Percentiles rank a stretch among this genome's conserved stretches.
These are phyloP conservation scores for Marasmius oreades DNA, from an alignment of 1,284 basidiomycete genomes.

Conservation along the genomic window DNA sequence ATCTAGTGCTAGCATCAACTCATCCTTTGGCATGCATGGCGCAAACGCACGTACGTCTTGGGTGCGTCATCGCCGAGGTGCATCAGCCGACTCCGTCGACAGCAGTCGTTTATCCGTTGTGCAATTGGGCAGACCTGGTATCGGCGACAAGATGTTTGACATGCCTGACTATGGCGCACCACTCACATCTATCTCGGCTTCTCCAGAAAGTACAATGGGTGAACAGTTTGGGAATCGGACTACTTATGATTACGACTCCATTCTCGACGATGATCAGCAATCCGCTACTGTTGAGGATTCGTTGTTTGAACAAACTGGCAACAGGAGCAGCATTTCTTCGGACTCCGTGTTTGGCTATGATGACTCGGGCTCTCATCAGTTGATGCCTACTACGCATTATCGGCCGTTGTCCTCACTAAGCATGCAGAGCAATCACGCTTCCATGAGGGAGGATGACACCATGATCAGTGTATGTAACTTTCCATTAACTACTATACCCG, in stretches of 20 bases:
- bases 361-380: conserved; percentile 28
- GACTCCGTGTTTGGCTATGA: conserved; percentile 68
- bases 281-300: conserved; percentile 49
- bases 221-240: conserved; percentile 23
- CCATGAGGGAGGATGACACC: conserved; percentile 67
- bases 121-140: conserved; percentile 63
- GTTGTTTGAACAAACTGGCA: conserved; percentile 60
- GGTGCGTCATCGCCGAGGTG: conserved; percentile 57
- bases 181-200: conserved; percentile 65
- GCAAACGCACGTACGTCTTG: conserved; percentile 55
- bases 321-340: conserved; percentile 45
- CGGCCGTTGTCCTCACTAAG: conserved; percentile 66
- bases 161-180: conserved; percentile 53
- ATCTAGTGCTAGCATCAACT: conserved; percentile 51
- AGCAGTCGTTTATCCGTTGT: conserved; percentile 57
- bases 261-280: conserved; percentile 48
- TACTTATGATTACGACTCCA: conserved; percentile 51
- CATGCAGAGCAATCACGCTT: conserved; percentile 45
- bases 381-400: conserved; percentile 44
- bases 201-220: conserved; percentile 38
- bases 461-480: conserved; percentile 64
- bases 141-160: conserved; percentile 89
- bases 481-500: conserved; percentile 2
- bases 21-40: conserved; percentile 51
- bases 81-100: conserved; percentile 60